Evolutionary conservation across 2,329 filamentous ascomycete genomes (phyloP).

Genomic region (Didymella segeticola): DNA sequence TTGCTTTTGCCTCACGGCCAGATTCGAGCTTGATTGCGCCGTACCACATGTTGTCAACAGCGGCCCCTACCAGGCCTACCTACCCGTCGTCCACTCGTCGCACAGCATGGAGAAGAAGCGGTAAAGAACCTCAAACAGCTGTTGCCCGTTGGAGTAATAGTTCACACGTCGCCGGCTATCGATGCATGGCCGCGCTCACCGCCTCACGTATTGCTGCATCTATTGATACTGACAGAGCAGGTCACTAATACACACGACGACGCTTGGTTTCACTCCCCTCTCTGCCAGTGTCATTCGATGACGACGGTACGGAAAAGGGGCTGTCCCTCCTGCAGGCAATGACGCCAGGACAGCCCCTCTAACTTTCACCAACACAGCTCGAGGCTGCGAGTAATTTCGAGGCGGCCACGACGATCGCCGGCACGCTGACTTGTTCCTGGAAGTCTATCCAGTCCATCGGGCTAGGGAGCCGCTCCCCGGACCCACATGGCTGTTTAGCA

Average conservation of each 20-base stretch:
- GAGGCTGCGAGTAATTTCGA: constrained; percentile 38
- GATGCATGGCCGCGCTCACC: constrained; percentile 36
- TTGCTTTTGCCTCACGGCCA: constrained; percentile 24
- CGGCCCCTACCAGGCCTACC: no score
- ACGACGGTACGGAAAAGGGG: constrained; percentile 37
- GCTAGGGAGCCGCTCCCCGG: constrained; percentile 46
- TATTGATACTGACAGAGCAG: constrained; percentile 26
- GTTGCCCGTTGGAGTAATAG: constrained; percentile 41
- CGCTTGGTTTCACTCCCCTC: constrained; percentile 17
- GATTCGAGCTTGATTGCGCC: constrained; percentile 25
- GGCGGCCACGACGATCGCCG: constrained; percentile 38
- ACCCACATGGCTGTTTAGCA: constrained; percentile 35
- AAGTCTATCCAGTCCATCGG: constrained; percentile 42
- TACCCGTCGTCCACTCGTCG: constrained; percentile 23
- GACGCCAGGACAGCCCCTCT: constrained; percentile 30
- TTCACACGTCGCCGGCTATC: constrained; percentile 28
- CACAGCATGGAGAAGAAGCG: constrained; percentile 42
- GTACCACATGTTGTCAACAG: constrained; percentile 30
- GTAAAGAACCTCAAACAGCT: constrained; percentile 35
- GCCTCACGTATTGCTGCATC: constrained; percentile 26
- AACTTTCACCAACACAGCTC: constrained; percentile 28
- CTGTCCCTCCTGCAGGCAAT: constrained; percentile 23
- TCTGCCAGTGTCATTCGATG: constrained; percentile 31
- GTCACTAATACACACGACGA: constrained; percentile 18
- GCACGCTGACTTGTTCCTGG: constrained; percentile 44